A percentile compares a stretch with the other conserved stretches of the same genome.
These are phyloP conservation scores for Tagetes erecta DNA, from an alignment of 129 eudicot species.

Conservation along the genomic window DNA sequence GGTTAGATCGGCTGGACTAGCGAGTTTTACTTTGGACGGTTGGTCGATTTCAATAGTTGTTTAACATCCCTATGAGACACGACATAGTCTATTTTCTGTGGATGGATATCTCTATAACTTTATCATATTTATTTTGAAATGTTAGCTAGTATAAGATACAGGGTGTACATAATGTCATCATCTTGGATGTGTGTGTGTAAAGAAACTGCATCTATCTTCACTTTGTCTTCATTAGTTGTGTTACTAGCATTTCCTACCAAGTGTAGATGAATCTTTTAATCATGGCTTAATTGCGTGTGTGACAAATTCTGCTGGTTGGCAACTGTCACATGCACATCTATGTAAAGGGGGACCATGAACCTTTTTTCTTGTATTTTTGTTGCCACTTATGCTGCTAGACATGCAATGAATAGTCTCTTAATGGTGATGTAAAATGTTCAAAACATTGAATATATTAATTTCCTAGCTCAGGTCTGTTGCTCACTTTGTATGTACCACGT, in stretches of 20 bases:
- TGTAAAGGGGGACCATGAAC: neutral
- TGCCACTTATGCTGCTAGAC: constrained; percentile 26
- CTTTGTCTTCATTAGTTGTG: constrained; percentile 16
- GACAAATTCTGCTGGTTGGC: constrained; percentile 21
- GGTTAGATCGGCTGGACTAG: too few species aligned
- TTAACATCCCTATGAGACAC: too few species aligned
- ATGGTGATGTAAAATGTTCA: constrained; percentile 7
- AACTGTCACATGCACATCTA: constrained; percentile 21
- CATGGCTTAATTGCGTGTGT: neutral
- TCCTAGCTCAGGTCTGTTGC: neutral
- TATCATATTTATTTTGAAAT: constrained; percentile 7
- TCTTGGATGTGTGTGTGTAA: constrained; percentile 9
- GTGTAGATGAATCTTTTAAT: neutral
- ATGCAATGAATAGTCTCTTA: neutral
- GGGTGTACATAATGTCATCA: constrained; percentile 9
- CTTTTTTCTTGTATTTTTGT: neutral
- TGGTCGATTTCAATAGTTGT: too few species aligned
- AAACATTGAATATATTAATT: constrained; percentile 1
- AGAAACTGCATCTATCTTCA: constrained; percentile 13
- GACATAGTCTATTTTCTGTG: neutral
- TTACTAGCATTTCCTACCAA: constrained; percentile 19
- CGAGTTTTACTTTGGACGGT: too few species aligned
- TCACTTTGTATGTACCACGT: constrained; percentile 1
- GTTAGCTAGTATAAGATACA: neutral
- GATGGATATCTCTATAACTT: constrained; percentile 1